Evolutionary conservation across 495 filamentous ascomycete genomes (phyloP).

Genomic region (Sphaerosporella brunnea): DNA sequence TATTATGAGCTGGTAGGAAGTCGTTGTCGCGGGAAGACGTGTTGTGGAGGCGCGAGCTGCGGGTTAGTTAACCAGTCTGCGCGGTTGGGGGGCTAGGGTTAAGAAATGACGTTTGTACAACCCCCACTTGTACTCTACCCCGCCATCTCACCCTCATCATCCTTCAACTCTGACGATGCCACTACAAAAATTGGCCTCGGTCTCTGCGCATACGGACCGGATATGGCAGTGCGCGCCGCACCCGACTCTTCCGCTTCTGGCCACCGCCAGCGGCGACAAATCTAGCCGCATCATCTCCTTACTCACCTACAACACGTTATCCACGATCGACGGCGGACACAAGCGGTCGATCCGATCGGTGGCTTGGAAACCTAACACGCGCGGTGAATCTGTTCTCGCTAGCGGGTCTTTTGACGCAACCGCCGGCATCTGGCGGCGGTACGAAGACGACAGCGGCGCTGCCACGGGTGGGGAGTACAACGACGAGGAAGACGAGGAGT

Average conservation of each 20-base stretch:
- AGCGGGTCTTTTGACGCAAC: constrained; percentile 83
- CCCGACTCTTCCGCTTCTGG: constrained; percentile 70
- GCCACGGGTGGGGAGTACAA: constrained; percentile 26
- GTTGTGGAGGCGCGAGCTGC: too few species aligned
- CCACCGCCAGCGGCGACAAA: constrained; percentile 71
- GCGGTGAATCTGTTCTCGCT: constrained; percentile 55
- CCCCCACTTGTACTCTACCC: too few species aligned
- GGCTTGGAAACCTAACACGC: constrained; percentile 61
- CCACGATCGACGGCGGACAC: constrained; percentile 69
- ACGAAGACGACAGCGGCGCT: constrained; percentile 32
- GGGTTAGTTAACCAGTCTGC: too few species aligned
- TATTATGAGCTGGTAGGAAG: too few species aligned
- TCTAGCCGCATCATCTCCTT: constrained; percentile 79
- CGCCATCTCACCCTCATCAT: constrained; percentile 3
- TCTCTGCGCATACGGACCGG: constrained; percentile 55
- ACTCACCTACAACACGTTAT: constrained; percentile 55
- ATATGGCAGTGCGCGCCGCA: constrained; percentile 75
- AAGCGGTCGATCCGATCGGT: constrained; percentile 63
- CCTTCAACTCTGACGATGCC: constrained; percentile 14
- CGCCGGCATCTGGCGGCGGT: constrained; percentile 69
- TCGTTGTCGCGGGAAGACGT: too few species aligned
- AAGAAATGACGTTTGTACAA: too few species aligned
- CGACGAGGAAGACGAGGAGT: constrained; percentile 56
- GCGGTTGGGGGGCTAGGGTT: too few species aligned
- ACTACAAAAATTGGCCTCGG: constrained; percentile 31